Evolutionary conservation across 768 basidiomycete genomes (phyloP), one percentile per base, ranked within the genome.

Genomic region (Suillus ampliporus): DNA sequence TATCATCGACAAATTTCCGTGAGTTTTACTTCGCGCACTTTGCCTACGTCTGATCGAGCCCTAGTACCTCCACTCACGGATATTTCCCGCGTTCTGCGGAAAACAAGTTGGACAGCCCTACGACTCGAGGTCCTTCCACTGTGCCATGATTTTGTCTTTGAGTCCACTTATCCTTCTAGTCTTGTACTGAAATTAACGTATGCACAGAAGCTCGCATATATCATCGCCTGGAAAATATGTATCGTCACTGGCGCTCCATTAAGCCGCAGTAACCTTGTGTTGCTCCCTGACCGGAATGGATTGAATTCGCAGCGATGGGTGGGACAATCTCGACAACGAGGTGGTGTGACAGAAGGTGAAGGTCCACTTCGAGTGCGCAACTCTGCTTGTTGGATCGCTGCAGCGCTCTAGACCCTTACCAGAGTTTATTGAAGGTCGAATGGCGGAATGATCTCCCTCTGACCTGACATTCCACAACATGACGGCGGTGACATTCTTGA

Each of bases 1-100:
- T 5, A 61, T 72, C 44, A 19, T 79, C 13, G 67, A 74, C 6
- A 58, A 65, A 14, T 61, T 70, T 8, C 11, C 64, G n/a, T 35
- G 19, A 11, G 10, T 65, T 2, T 80, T 50, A 41, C 67, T 62
- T 53, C 5, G 13, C 1, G 17, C 3, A 23, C 3, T 52, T 28
- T 1, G 3, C 17, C 9, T 21, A 21, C n/a, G 28, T 59, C 60
- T 5, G 15, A 26, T 53, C 17, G 63, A 13, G 19, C 0, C 5
- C 0, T 14, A 23, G 41, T 13, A 74, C 70, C 6, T 63, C 57
- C 23, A 38, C 53, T 47, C 65, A 64, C 41, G 68, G 72, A 6
- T 35, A 17, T 0, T 75, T 75, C 15, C 4, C n/a, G 1, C 68
- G 58, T 21, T 1, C 5, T 8, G 60, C 5, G 0, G 44, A 35